Base-by-base conservation (phyloP, 2,329 filamentous ascomycete genomes). In the Colletotrichum eremochloae region DNA sequence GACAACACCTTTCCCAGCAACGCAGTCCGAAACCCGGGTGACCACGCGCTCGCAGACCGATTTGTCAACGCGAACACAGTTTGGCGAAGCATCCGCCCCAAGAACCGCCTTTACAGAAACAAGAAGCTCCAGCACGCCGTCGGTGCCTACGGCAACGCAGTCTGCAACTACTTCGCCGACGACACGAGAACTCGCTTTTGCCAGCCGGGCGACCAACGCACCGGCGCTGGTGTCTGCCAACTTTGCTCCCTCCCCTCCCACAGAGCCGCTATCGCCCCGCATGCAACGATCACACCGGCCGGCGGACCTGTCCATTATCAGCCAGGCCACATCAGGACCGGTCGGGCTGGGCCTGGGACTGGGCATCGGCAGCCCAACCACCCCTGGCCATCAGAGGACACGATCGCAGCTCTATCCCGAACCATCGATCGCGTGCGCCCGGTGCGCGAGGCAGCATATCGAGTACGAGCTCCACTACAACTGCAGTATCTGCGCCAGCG, bases 381-480 rank as follows among this genome's bases (percentile, higher is more conserved):
- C 82, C 63, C 68, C 79, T 50, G 76, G 80, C 24, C 83, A 85
- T 56, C 82, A 84, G 48, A 81, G 83, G 60, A 76, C 80, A 76
- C 79, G 84, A 78, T 81, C 86, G 74, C 83, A 89, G 76, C 82
- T 89, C 1, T 94, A 89, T 74, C 80, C 84, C 1, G 94, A 97
- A 77, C 94, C 95, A 0, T 90, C 89, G 1, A 89, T 97, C 63
- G 86, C 85, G 11, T 98, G 96, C 79, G 88, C 90, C 48, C 86
- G 89, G 12, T 98, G 96, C 79, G 83, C 86, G 29, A 92, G 88
- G 74, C 77, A 85, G 7, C 89, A 95, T 72, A 95, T 98, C 48
- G 92, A 97, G 79, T 94, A 97, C 76, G 90, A 94, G 11, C 83
- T 97, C 2, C 94, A 98, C 80, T 97, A 96, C 82, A 93, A 93